Evolutionary conservation across 2,329 filamentous ascomycete genomes (phyloP).

Genomic region (Macroventuria anomochaeta): DNA sequence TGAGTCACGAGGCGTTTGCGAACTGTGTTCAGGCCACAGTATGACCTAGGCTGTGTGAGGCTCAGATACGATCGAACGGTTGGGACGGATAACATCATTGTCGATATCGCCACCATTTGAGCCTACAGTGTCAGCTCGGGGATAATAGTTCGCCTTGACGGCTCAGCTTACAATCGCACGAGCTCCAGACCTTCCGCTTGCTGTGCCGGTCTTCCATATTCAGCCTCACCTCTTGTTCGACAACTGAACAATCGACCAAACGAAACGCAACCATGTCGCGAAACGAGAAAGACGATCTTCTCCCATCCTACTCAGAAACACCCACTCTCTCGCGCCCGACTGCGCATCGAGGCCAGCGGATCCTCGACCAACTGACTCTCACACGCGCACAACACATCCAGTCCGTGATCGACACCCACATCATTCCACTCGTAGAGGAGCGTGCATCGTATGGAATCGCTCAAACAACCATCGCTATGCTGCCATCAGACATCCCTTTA

Average conservation of each 20-base stretch:
- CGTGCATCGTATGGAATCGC: constrained; percentile 52
- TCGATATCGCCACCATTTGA: constrained; percentile 6
- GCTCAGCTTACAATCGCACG: neutral
- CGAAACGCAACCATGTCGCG: constrained; percentile 15
- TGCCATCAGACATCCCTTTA: constrained; percentile 52
- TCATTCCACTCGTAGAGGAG: constrained; percentile 51
- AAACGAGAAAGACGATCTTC: constrained; percentile 21
- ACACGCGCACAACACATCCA: constrained; percentile 51
- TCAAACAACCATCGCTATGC: constrained; percentile 53
- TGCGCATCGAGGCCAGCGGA: constrained; percentile 34
- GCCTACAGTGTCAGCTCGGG: neutral
- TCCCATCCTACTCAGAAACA: constrained; percentile 38
- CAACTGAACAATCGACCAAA: neutral
- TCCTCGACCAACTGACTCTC: constrained; percentile 47
- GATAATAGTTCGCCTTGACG: neutral
- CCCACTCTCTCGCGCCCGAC: constrained; percentile 14
- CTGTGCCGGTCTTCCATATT: neutral
- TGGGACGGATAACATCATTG: constrained; percentile 1
- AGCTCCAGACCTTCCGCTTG: neutral
- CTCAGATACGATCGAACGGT: constrained; percentile 7
- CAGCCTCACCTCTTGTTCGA: too few relatives aligned
- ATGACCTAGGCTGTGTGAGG: constrained; percentile 19
- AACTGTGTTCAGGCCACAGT: constrained; percentile 2
- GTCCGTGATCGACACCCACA: constrained; percentile 47
- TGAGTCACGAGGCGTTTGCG: constrained; percentile 1